Base-by-base conservation (phyloP, 257 asterid species). In the Solanum paucissectum region DNA sequence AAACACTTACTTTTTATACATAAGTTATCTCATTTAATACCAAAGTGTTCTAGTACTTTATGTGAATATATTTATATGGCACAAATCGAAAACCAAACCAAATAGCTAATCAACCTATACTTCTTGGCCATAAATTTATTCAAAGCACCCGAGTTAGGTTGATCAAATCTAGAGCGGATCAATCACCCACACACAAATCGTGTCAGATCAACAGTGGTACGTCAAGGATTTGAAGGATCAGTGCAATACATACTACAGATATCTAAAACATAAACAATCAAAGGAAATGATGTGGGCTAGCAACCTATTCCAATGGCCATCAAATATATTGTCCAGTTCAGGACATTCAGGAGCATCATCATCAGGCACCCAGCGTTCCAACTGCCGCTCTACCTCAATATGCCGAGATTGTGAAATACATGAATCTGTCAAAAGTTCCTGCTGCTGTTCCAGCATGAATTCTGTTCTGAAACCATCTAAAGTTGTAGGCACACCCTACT, bases 291-390 rank as follows among this genome's bases (percentile, higher is more conserved):
- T 82, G 68, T 66, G 36, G 84, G 87, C 60, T 40, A 77, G 86
- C 83, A 87, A 97, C 99, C 99, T 97, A 90, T 94, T 94, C 99
- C 98, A 91, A 89, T 91, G 95, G 86, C 89, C 93, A 87, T 97
- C 98, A 93, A 97, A 97, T 90, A 91, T 89, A 89, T 93, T 94
- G 66, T 96, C 99, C 90, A 94, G 86, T 60, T 95, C 99, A 49
- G 95, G 95, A 89, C 92, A 90, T 32, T 55, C 91, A 72, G 95
- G 98, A 90, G 93, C 98, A 89, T 84, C 91, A 86, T 93, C 98
- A 87, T 95, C 99, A 25, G 99, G 99, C 46, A 97, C 92, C 99
- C 99, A 97, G 87, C 92, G 98, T 89, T 89, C 98, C 94, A 97
- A 88, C 87, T 97, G 98, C 89, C 98, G 92, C 90, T 93, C 98